These are phyloP conservation scores for Pseudogymnoascus pannorum DNA, from an alignment of 2,329 filamentous ascomycete genomes.

Conservation along the genomic window DNA sequence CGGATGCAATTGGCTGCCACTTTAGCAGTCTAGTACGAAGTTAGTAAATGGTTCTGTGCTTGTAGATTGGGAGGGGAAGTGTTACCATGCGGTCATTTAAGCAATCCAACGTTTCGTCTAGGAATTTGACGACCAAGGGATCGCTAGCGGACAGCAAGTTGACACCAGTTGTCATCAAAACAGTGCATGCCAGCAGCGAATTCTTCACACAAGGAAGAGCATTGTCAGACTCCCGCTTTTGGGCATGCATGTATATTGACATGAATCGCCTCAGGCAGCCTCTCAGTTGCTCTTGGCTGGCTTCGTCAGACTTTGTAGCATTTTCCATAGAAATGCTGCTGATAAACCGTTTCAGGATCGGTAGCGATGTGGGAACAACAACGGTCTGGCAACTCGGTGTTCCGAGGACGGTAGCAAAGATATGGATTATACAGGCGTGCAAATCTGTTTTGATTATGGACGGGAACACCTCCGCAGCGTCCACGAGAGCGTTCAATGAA, in stretches of 20 bases:
- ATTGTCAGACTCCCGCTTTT: conserved; percentile 66
- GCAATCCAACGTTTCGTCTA: conserved; percentile 79
- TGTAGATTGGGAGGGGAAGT: conserved; percentile 14
- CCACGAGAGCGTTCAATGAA: conserved; percentile 79
- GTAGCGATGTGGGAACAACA: conserved; percentile 82
- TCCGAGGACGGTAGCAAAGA: conserved; percentile 86
- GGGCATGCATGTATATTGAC: conserved; percentile 67
- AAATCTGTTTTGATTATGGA: conserved; percentile 94
- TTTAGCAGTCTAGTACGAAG: conserved; percentile 58
- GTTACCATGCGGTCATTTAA: conserved; percentile 66
- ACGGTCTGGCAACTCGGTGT: conserved; percentile 81
- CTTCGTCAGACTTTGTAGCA: conserved; percentile 41
- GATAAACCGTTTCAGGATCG: conserved; percentile 87
- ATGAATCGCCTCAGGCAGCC: conserved; percentile 78
- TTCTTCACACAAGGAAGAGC: conserved; percentile 90
- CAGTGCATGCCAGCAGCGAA: conserved; percentile 76
- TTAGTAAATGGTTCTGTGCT: conserved; percentile 12
- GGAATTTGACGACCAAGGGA: conserved; percentile 63
- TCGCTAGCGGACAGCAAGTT: conserved; percentile 69
- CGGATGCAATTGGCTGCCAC: conserved; percentile 87
- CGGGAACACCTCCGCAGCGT: conserved; percentile 92
- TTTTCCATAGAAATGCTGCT: conserved; percentile 55
- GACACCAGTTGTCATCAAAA: conserved; percentile 75
- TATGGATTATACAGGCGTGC: conserved; percentile 93
- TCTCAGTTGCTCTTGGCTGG: conserved; percentile 53